Conservation (phyloP, 768 basidiomycete species). For the Heimioporus sp. region DNA sequence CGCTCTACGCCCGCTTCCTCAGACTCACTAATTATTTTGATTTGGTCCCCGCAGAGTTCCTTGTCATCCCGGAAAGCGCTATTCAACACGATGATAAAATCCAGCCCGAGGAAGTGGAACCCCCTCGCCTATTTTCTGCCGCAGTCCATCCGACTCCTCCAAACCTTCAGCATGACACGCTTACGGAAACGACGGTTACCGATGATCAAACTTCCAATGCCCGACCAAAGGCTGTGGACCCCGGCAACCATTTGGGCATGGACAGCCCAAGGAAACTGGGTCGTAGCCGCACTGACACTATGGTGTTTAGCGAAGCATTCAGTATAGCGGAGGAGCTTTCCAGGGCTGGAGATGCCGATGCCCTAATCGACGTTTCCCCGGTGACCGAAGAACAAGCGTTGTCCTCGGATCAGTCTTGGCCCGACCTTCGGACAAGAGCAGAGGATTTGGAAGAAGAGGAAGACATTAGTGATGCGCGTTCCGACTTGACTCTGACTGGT, state of each 20-base stretch:
- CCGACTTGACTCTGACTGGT: slow-evolving; percentile 16
- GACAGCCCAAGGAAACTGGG: slow-evolving; percentile 48
- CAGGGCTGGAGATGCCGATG: slow-evolving; percentile 10
- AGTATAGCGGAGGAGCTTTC: slow-evolving; percentile 40
- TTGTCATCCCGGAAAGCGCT: slow-evolving; percentile 66
- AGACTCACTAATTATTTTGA: slow-evolving; percentile 78
- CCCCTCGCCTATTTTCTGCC: slow-evolving; percentile 40
- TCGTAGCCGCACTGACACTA: slow-evolving; percentile 67
- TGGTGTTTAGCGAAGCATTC: slow-evolving; percentile 57
- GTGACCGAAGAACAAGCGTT: slow-evolving; percentile 10
- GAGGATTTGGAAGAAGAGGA: slow-evolving; percentile 20
- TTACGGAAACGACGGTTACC: slow-evolving; percentile 3
- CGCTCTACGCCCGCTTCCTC: slow-evolving; percentile 87
- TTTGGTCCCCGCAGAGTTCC: slow-evolving; percentile 78
- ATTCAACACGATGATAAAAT: slow-evolving; percentile 27
- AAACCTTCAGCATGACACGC: slow-evolving; percentile 9
- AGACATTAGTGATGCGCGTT: slow-evolving; percentile 20
- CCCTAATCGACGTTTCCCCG: slow-evolving; percentile 12
- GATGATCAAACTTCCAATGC: slow-evolving; percentile 10
- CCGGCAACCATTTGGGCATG: slow-evolving; percentile 12
- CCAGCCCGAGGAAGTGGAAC: slow-evolving; percentile 34
- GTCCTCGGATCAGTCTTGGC: slow-evolving; percentile 6
- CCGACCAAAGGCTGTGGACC: slow-evolving; percentile 21
- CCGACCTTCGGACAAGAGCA: slow-evolving; percentile 9
- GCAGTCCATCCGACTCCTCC: slow-evolving; percentile 32